Percentiles rank a stretch among this genome's conserved stretches.
These are phyloP conservation scores for Kondoa subrosea DNA, from an alignment of 768 basidiomycete genomes.

Conservation along the genomic window DNA sequence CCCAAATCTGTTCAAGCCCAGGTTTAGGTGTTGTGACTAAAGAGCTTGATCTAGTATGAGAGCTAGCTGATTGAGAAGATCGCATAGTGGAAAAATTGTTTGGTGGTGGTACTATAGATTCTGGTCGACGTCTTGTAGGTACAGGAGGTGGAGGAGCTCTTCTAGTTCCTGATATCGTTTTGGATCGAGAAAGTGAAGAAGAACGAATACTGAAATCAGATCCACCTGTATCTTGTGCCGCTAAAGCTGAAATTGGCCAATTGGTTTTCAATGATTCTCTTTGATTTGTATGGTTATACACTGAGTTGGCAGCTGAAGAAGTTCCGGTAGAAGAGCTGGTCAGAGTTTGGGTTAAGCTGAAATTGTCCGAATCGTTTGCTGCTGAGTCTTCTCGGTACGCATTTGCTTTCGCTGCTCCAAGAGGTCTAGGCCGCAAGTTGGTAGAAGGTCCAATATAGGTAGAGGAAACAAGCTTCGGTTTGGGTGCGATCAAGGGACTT, in stretches of 20 bases:
- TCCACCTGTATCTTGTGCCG: background rate
- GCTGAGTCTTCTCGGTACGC: too few relatives aligned
- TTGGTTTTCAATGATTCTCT: background rate
- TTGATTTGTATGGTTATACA: too few relatives aligned
- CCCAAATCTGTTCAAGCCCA: background rate
- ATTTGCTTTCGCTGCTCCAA: background rate
- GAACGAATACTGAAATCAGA: background rate
- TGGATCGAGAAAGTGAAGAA: background rate
- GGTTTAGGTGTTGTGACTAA: too few relatives aligned
- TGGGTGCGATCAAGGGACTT: slow-evolving; percentile 1
- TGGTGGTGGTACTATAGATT: background rate
- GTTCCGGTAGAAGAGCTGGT: background rate
- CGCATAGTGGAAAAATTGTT: too few relatives aligned
- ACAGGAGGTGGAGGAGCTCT: background rate
- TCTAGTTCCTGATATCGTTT: background rate
- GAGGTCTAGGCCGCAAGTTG: background rate
- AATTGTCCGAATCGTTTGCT: too few relatives aligned
- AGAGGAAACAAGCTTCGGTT: background rate
- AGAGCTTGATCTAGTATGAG: background rate
- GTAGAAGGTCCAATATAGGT: slow-evolving; percentile 2
- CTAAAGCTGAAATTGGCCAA: background rate
- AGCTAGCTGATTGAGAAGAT: too few relatives aligned
- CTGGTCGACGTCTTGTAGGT: background rate
- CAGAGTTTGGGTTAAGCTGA: background rate
- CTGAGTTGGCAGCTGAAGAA: background rate